Evolutionary conservation across 2,329 filamentous ascomycete species (phyloP), one percentile per base, ranked within the genome.

Genomic region (Monosporascus sp.): DNA sequence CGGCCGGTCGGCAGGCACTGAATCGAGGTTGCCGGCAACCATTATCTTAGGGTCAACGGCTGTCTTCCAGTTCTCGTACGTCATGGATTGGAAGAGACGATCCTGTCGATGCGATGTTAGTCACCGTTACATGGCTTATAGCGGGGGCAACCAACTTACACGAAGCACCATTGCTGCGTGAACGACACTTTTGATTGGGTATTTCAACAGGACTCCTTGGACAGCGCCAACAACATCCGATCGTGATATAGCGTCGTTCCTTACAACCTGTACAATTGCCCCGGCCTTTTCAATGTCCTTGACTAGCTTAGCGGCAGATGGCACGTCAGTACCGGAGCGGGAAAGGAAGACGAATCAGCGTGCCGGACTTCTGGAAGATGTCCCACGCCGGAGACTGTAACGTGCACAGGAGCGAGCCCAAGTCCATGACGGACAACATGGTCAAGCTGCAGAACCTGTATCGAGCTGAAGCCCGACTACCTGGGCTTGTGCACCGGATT

Each of bases 301-400:
- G 14, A 60, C 51, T n/a, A 60, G 53, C 9, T 49, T 48, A 11
- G 59, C 54, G 1, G 72, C 70, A 8, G 58, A 50, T 3, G 54
- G 49, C 19, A 57, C 56, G 20, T 66, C 62, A 1, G 58, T 52
- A 7, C 65, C 69, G 2, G 64, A 66, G 1, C 70, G 61, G 1
- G 66, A 69, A 5, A 73, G 58, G 56, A 72, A 71, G 7, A 58
- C 50, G 49, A 73, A 68, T 26, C 59, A 53, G 16, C 61, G 58
- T 2, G 70, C 69, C 22, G 22, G 5, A 24, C 22, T 24, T 24
- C 22, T 24, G 22, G 22, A 24, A 24, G 3, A 5, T 24, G 22
- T 24, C 5, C 22, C 22, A 24, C 22, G 22, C 22, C 5, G 22
- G 22, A 24, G 22, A 24, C 22, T 5, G 22, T 24, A 24, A 3